Base-by-base conservation (phyloP, 2,329 filamentous ascomycete genomes). In the Neofusicoccum laricinum region DNA sequence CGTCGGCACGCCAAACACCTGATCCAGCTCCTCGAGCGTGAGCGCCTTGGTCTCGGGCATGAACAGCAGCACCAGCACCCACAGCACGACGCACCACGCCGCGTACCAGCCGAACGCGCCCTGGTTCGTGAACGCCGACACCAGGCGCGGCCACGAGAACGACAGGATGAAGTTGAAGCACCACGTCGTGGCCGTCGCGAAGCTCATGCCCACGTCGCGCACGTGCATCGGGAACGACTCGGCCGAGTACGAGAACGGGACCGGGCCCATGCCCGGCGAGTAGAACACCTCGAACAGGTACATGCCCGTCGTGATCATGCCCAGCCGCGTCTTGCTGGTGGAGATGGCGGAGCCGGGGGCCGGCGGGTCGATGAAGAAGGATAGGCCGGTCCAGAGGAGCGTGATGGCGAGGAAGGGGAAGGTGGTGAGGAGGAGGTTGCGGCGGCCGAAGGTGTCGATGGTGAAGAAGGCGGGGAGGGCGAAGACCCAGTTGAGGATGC, bases 101-200 rank as follows among this genome's bases (percentile, higher is more conserved):
- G 84, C 84, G 68, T 86, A 86, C 79, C 82, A 86, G 11, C 79
- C 79, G 67, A 86, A 85, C 0, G 80, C 84, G 3, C 84, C 84
- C 21, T 82, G 80, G 0, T 78, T 73, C 0, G 77, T 81, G 67
- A 85, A 85, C 0, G 81, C 78, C 0, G 71, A 71, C 2, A 77
- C 72, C 4, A 86, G 70, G 0, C 79, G 78, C 1, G 84, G 84
- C 82, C 83, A 86, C 2, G 82, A 84, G 17, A 85, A 78, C 0
- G 79, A 78, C 1, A 84, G 75, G 21, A 83, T 72, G 66, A 81
- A 82, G 71, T 86, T 86, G 77, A 85, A 86, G 63, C 83, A 81
- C 83, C 84, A 86, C 30, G 80, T 83, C 55, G 82, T 85, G 0
- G 83, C 82, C 0, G 83, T 85, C 0, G 80, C 84, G 71, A 76